Evolutionary conservation across 805 yeast species (phyloP).

Genomic region (Myxozyma sirexii): DNA sequence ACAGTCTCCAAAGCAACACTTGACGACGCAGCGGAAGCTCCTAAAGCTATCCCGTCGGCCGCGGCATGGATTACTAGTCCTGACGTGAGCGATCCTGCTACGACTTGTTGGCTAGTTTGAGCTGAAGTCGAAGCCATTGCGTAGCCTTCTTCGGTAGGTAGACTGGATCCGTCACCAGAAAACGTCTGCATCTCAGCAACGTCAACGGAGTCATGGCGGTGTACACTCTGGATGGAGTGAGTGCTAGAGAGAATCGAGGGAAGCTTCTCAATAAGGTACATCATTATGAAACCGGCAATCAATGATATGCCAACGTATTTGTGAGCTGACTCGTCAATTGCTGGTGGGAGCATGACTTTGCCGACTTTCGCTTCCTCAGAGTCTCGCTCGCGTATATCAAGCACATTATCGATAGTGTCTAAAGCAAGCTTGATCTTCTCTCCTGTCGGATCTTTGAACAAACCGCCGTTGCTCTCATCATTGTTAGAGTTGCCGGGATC

Average conservation of each 20-base stretch:
- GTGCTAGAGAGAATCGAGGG: slow-evolving; percentile 32
- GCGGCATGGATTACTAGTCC: slow-evolving; percentile 68
- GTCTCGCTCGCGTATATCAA: neutral
- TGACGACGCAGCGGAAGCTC: slow-evolving; percentile 55
- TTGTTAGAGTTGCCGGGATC: slow-evolving; percentile 3
- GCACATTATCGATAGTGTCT: neutral
- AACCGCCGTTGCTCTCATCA: neutral
- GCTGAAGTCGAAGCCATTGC: neutral
- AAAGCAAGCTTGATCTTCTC: neutral
- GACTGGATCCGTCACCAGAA: neutral
- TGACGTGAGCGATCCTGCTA: slow-evolving; percentile 50
- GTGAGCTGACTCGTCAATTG: slow-evolving; percentile 9
- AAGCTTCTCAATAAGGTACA: slow-evolving; percentile 55
- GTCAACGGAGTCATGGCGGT: slow-evolving; percentile 35
- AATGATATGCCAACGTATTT: slow-evolving; percentile 51
- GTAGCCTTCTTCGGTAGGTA: slow-evolving; percentile 2
- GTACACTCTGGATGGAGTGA: neutral
- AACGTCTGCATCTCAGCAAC: slow-evolving; percentile 38
- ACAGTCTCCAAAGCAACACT: slow-evolving; percentile 47
- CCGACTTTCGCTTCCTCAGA: neutral
- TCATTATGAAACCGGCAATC: slow-evolving; percentile 56
- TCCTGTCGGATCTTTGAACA: neutral
- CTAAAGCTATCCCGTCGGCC: slow-evolving; percentile 74
- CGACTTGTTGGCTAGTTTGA: neutral
- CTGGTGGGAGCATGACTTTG: neutral